Conservation (phyloP, 2,329 filamentous ascomycete genomes). For the Hawksworthiomyces lignivorus region DNA sequence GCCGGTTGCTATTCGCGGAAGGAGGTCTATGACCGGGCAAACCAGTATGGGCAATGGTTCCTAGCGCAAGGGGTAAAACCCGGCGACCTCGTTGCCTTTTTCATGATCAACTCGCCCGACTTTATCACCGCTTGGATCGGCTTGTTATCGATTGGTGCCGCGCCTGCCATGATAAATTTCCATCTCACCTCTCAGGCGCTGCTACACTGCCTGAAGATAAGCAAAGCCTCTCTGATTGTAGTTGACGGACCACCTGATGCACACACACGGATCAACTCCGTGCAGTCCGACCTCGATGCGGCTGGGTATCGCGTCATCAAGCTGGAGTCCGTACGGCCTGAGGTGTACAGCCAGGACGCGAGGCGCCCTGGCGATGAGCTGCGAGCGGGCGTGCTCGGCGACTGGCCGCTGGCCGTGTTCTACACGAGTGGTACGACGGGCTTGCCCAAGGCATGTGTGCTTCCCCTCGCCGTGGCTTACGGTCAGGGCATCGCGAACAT, state of each 20-base stretch:
- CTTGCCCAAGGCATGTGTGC: slow-evolving; percentile 61
- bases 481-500: slow-evolving; percentile 17
- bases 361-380: slow-evolving; percentile 46
- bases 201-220: slow-evolving; percentile 56
- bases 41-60: slow-evolving; percentile 57
- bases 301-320: slow-evolving; percentile 47
- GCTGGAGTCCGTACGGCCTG: slow-evolving; percentile 40
- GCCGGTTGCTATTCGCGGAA: slow-evolving; percentile 51
- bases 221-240: slow-evolving; percentile 46
- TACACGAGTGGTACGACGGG: slow-evolving; percentile 75
- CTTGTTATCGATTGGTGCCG: slow-evolving; percentile 57
- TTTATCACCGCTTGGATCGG: slow-evolving; percentile 61
- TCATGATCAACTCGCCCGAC: slow-evolving; percentile 60
- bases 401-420: slow-evolving; percentile 55
- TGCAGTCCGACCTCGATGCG: slow-evolving; percentile 42
- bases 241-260: slow-evolving; percentile 50
- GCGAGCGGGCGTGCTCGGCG: slow-evolving; percentile 40
- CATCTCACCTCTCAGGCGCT: slow-evolving; percentile 57
- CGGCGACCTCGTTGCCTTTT: slow-evolving; percentile 56
- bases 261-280: slow-evolving; percentile 48
- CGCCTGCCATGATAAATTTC: slow-evolving; percentile 65
- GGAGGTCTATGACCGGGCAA: slow-evolving; percentile 45
- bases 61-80: slow-evolving; percentile 49
- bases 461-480: slow-evolving; percentile 41
- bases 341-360: slow-evolving; percentile 22